These are phyloP conservation scores for Escovopsis sp. DNA, from an alignment of 2,329 filamentous ascomycete genomes.

Conservation along the genomic window DNA sequence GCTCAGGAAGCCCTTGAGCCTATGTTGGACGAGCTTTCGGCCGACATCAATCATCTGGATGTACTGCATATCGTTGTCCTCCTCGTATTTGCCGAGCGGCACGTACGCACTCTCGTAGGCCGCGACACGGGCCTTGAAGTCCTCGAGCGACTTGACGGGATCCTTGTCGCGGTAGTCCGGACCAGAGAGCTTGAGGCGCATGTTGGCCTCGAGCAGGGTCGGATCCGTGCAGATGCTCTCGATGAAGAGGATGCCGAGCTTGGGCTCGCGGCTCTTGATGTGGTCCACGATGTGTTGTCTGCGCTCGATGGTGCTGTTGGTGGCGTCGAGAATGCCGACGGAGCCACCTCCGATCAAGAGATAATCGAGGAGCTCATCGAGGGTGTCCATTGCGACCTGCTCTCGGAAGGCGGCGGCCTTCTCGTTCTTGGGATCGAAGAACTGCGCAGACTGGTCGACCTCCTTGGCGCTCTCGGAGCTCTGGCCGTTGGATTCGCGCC, in stretches of 20 bases:
- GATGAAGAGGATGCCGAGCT: constrained; percentile 83
- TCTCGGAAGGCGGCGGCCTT: constrained; percentile 72
- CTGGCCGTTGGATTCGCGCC: constrained; percentile 19
- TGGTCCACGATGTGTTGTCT: constrained; percentile 71
- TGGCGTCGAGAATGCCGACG: constrained; percentile 91
- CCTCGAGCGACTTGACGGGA: constrained; percentile 63
- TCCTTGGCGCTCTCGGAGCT: constrained; percentile 18
- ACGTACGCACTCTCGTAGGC: constrained; percentile 93
- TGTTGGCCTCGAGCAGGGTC: constrained; percentile 79
- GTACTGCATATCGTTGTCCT: constrained; percentile 80
- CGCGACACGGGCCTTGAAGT: constrained; percentile 84
- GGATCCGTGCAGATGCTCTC: constrained; percentile 86
- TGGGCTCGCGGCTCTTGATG: constrained; percentile 69
- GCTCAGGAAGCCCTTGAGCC: constrained; percentile 81
- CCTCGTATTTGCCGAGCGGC: constrained; percentile 79
- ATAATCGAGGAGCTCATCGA: constrained; percentile 86
- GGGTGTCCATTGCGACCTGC: constrained; percentile 78
- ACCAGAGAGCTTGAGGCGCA: constrained; percentile 89
- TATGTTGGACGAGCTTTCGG: constrained; percentile 80
- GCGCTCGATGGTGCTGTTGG: constrained; percentile 83
- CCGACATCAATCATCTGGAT: constrained; percentile 98
- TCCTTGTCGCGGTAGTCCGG: constrained; percentile 95
- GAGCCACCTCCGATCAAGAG: constrained; percentile 68
- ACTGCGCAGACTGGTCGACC: constrained; percentile 79
- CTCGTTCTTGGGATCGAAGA: constrained; percentile 85